These are phyloP conservation scores for Starmerella roubikii DNA, from an alignment of 805 yeast genomes.

Conservation along the genomic window DNA sequence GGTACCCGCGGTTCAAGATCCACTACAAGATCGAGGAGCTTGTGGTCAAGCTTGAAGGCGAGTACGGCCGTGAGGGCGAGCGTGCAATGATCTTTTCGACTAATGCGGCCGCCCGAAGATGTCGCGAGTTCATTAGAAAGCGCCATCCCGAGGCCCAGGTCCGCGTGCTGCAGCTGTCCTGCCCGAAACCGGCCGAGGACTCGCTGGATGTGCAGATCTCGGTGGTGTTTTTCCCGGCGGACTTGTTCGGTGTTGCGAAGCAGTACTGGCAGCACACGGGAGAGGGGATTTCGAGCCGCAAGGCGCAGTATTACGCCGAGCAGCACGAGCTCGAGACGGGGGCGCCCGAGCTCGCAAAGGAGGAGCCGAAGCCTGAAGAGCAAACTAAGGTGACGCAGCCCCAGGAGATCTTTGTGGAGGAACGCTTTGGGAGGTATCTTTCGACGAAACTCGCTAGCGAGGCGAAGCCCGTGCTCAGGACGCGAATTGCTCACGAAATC, in stretches of 20 bases:
- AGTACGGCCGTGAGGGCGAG: conserved; percentile 73
- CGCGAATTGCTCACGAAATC: conserved; percentile 38
- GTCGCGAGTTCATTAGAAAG: conserved; percentile 58
- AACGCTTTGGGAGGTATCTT: conserved; percentile 78
- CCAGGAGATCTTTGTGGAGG: conserved; percentile 51
- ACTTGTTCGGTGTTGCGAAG: conserved; percentile 51
- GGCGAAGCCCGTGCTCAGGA: conserved; percentile 61
- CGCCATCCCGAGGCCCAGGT: conserved; percentile 29
- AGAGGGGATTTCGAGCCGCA: conserved; percentile 84
- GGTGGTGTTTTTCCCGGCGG: conserved; percentile 60
- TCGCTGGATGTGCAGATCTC: conserved; percentile 54
- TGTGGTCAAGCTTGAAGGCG: conserved; percentile 30
- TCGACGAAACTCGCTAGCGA: conserved; percentile 61
- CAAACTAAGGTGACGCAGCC: conserved; percentile 8
- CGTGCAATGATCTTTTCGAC: conserved; percentile 63
- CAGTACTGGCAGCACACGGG: conserved; percentile 96
- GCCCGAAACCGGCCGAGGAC: conserved; percentile 20
- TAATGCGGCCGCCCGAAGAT: conserved; percentile 64
- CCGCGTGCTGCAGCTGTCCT: conserved; percentile 24
- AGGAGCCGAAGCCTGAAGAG: neutral
- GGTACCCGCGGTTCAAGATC: conserved; percentile 60
- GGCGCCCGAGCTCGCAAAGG: too few relatives aligned
- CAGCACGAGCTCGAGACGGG: conserved; percentile 10
- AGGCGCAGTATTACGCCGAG: conserved; percentile 70
- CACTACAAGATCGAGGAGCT: conserved; percentile 29